Evolutionary conservation across 257 asterid genomes (phyloP).

Genomic region (Rehmannia glutinosa): DNA sequence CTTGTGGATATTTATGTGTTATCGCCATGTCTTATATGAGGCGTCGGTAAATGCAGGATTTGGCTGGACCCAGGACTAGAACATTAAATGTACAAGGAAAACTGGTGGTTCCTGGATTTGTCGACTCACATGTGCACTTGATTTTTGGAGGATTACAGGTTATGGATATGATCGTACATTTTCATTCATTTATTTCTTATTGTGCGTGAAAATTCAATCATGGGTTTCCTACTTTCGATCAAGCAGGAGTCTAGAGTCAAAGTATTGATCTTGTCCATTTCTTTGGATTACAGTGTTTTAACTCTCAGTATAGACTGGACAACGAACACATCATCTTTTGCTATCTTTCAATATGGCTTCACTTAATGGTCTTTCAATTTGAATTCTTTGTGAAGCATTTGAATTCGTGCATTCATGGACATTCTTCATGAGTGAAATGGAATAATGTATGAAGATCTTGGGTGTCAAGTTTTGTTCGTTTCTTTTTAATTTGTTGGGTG

Average conservation of each 20-base stretch:
- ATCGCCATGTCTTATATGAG: slow-evolving; percentile 3
- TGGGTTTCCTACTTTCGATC: background rate
- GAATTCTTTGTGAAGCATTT: background rate
- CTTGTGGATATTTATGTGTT: background rate
- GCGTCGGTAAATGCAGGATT: slow-evolving; percentile 51
- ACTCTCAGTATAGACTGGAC: background rate
- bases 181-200: background rate
- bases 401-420: background rate
- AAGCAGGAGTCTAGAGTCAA: background rate
- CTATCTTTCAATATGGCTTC: background rate
- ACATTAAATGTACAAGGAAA: slow-evolving; percentile 57
- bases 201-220: background rate
- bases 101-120: slow-evolving; percentile 88
- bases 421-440: background rate
- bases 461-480: background rate
- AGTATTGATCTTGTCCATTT: background rate
- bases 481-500: background rate
- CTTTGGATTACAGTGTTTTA: background rate
- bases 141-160: slow-evolving; percentile 91
- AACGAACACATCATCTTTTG: background rate
- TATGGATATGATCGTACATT: slow-evolving; percentile 15
- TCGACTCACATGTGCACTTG: slow-evolving; percentile 95
- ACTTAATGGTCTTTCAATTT: background rate
- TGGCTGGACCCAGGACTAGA: slow-evolving; percentile 42
- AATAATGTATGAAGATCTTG: background rate